Percentiles rank a stretch among this genome's conserved stretches.
Evolutionary conservation across 1,139 yeast species (phyloP).

Genomic region (Taphrina deformans): DNA sequence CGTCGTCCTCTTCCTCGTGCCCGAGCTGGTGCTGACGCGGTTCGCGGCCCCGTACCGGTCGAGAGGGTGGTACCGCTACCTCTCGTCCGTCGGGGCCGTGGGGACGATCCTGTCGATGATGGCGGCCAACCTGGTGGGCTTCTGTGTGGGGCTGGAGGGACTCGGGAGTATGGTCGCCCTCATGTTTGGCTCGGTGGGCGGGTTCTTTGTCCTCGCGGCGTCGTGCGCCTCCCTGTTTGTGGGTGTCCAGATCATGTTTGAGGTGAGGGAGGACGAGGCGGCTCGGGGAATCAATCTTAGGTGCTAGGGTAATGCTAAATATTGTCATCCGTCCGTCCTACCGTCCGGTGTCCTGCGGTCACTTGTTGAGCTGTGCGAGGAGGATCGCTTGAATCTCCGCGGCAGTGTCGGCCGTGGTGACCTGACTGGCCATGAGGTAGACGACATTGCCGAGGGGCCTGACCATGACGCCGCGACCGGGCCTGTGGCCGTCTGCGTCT

Average conservation of each 20-base stretch:
- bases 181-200: slow-evolving; percentile 68
- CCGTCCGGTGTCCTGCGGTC: too few species aligned
- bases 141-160: slow-evolving; percentile 89
- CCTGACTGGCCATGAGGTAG: slow-evolving; percentile 32
- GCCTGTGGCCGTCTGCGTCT: not conserved
- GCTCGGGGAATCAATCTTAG: slow-evolving; percentile 30
- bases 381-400: not conserved
- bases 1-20: slow-evolving; percentile 80
- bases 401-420: slow-evolving; percentile 9
- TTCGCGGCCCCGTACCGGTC: slow-evolving; percentile 44
- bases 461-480: slow-evolving; percentile 18
- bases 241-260: slow-evolving; percentile 93
- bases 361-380: not conserved
- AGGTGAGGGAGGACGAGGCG: slow-evolving; percentile 73
- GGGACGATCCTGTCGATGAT: slow-evolving; percentile 96
- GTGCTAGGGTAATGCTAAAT: too few species aligned
- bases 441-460: slow-evolving; percentile 34
- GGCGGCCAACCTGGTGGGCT: slow-evolving; percentile 92
- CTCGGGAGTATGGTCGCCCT: slow-evolving; percentile 63
- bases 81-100: slow-evolving; percentile 86
- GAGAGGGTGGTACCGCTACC: slow-evolving; percentile 66
- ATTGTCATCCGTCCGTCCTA: too few species aligned
- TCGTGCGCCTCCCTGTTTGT: slow-evolving; percentile 72
- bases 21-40: slow-evolving; percentile 70
- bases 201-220: slow-evolving; percentile 63